phyloP scores from a whole-genome alignment of 2,329 filamentous ascomycete species.

The Curvularia spicifera region DNA sequence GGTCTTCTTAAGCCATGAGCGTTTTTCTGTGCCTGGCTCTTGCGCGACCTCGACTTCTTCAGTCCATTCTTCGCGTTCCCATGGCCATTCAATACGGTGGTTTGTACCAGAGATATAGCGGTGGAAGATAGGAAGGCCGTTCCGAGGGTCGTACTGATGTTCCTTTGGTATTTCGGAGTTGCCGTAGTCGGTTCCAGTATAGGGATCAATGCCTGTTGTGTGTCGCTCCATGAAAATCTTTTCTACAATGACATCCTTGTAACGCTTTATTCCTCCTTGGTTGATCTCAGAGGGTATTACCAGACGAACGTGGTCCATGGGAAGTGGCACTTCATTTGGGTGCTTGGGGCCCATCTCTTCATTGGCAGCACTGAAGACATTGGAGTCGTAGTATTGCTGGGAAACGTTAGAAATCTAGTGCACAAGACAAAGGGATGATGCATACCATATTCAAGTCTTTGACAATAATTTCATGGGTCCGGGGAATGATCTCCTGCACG shows the following conservation, averaged over 20 bases:
- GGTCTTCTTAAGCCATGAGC: conserved; percentile 23
- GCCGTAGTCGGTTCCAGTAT: conserved; percentile 39
- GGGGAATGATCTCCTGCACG: conserved; percentile 62
- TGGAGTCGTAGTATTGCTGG: conserved; percentile 53
- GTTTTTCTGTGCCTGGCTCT: conserved; percentile 17
- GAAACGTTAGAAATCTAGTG: conserved; percentile 4
- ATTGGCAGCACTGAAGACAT: conserved; percentile 40
- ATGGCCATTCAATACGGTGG: conserved; percentile 41
- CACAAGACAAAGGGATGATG: background rate
- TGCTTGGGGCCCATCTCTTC: conserved; percentile 52
- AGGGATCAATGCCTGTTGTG: conserved; percentile 41
- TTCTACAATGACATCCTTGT: conserved; percentile 61
- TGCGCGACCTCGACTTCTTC: conserved; percentile 13
- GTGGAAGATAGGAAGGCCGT: conserved; percentile 39
- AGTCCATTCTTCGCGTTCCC: conserved; percentile 30
- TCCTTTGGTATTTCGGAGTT: conserved; percentile 33
- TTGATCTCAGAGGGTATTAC: conserved; percentile 70
- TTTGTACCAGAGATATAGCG: conserved; percentile 47
- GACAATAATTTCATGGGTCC: conserved; percentile 45
- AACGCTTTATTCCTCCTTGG: conserved; percentile 58
- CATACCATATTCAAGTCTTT: conserved; percentile 52
- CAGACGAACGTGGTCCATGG: conserved; percentile 77
- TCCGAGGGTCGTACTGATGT: conserved; percentile 41
- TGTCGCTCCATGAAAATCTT: conserved; percentile 41
- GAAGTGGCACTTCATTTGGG: conserved; percentile 63